These are phyloP conservation scores for Lentinula boryana DNA, from an alignment of 768 basidiomycete genomes.

Conservation along the genomic window DNA sequence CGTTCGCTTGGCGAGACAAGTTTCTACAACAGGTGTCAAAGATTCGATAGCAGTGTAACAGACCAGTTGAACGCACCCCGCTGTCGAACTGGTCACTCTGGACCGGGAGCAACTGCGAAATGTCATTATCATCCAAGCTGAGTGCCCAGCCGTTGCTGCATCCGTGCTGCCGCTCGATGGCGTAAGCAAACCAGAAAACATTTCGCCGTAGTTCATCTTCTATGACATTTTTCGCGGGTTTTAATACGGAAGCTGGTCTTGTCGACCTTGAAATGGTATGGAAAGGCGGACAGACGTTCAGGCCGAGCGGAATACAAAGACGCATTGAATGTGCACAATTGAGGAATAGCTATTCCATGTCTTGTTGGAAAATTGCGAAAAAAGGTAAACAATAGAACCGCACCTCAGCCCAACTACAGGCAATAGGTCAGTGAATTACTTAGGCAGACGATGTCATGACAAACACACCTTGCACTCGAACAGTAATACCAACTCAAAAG, in stretches of 20 bases:
- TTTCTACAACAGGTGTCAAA: conserved; percentile 24
- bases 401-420: conserved; percentile 68
- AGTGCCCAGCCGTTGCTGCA: conserved; percentile 68
- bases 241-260: conserved; percentile 52
- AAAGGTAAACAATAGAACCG: conserved; percentile 2
- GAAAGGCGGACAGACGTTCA: conserved; percentile 66
- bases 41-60: neutral
- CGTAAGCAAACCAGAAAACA: conserved; percentile 69
- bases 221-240: conserved; percentile 50
- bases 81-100: conserved; percentile 53
- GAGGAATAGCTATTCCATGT: conserved; percentile 47
- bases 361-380: neutral
- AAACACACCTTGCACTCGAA: conserved; percentile 53
- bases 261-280: conserved; percentile 56
- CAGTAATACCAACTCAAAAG: conserved; percentile 71
- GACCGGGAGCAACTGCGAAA: conserved; percentile 65
- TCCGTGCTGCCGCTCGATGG: conserved; percentile 60
- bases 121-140: conserved; percentile 66
- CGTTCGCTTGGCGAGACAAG: conserved; percentile 45
- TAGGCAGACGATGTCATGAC: neutral
- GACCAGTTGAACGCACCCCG: conserved; percentile 39
- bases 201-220: conserved; percentile 73
- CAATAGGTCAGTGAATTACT: conserved; percentile 6
- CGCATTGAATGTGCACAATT: conserved; percentile 53
- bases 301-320: conserved; percentile 54